These are phyloP conservation scores for Myriosclerotinia duriaeana DNA, from an alignment of 2,329 filamentous ascomycete genomes.

Conservation along the genomic window DNA sequence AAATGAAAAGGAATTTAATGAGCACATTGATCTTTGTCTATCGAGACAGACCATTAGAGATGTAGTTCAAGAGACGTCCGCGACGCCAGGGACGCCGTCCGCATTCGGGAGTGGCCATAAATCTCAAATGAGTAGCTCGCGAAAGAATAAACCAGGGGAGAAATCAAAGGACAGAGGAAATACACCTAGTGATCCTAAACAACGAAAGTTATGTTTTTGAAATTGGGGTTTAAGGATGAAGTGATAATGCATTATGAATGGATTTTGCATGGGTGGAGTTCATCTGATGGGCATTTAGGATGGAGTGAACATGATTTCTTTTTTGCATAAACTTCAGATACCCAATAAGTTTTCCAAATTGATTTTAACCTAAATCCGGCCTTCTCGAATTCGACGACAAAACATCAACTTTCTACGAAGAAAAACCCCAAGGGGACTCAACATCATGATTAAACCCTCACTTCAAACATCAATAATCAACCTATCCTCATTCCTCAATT, in stretches of 20 bases:
- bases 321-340: slow-evolving; percentile 11
- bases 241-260: background rate
- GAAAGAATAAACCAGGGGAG: background rate
- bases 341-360: background rate
- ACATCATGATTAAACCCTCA: background rate
- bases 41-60: slow-evolving; percentile 85
- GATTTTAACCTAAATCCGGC: no score
- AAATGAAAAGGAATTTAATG: slow-evolving; percentile 77
- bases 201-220: slow-evolving; percentile 21
- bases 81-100: background rate
- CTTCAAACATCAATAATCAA: background rate
- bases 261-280: slow-evolving; percentile 8
- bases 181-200: slow-evolving; percentile 21
- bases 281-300: background rate
- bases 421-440: background rate
- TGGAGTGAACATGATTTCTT: background rate
- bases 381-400: background rate
- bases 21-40: slow-evolving; percentile 89
- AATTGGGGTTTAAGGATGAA: background rate
- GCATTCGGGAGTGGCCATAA: background rate
- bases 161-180: slow-evolving; percentile 17
- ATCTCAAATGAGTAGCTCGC: background rate
- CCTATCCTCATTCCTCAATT: slow-evolving; percentile 39
- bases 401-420: background rate
- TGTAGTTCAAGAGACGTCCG: slow-evolving; percentile 58